Conservation (phyloP, 495 filamentous ascomycete species). For the Lasiosphaeria ovina region DNA sequence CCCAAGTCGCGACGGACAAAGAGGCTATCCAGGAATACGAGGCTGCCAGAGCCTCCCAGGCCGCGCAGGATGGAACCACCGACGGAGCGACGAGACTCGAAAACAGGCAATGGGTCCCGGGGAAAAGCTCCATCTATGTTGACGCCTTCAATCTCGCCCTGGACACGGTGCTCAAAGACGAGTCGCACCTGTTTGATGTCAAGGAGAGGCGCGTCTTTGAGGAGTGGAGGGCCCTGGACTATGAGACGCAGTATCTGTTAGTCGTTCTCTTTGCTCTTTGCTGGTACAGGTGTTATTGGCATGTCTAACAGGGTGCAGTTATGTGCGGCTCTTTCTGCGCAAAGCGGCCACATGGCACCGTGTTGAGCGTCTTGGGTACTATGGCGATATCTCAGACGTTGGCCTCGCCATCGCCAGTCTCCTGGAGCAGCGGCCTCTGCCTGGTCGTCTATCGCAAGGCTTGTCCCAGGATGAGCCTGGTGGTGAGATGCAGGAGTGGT, state of each 20-base stretch:
- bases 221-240: conserved; percentile 69
- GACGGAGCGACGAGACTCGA: conserved; percentile 35
- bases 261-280: conserved; percentile 28
- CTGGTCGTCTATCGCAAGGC: background rate
- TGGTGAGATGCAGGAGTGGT: conserved; percentile 41
- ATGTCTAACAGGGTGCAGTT: conserved; percentile 39
- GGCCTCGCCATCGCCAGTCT: conserved; percentile 61
- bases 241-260: conserved; percentile 91
- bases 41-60: conserved; percentile 37
- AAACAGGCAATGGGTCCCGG: conserved; percentile 45
- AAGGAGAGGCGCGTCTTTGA: conserved; percentile 76
- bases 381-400: conserved; percentile 78
- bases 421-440: conserved; percentile 20
- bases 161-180: conserved; percentile 85
- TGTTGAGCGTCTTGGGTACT: conserved; percentile 69
- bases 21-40: conserved; percentile 83
- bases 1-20: conserved; percentile 62
- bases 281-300: background rate
- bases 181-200: conserved; percentile 81
- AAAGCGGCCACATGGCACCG: conserved; percentile 96
- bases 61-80: conserved; percentile 34
- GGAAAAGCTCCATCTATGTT: conserved; percentile 85
- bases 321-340: conserved; percentile 89
- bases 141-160: conserved; percentile 95
- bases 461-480: background rate